Evolutionary conservation across 1,139 yeast species (phyloP), one percentile per base, ranked within the genome.

Genomic region (Pichia norvegensis): DNA sequence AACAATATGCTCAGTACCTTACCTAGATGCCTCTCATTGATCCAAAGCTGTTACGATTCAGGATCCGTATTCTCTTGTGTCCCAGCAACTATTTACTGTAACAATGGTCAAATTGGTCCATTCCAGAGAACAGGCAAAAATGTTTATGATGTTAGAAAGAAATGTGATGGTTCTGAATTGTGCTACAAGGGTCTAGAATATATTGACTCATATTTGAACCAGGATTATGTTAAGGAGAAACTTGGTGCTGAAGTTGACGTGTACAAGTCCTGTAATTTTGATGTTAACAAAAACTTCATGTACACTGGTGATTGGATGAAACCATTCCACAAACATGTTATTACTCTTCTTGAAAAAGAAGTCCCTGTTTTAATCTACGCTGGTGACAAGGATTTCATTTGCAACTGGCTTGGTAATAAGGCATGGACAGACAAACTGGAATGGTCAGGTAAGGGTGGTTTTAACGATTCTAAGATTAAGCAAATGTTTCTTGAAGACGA

Each of bases 291-390:
- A 64, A 83, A 82, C 73, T 90, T 90, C 66, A 63, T 83, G 59
- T 80, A 85, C 63, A 86, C 87, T 29, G 92, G 95, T 60, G 95
- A 86, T 66, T 85, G 95, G 94, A 84, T 84, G 94, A 82, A 82
- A 65, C 92, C 95, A 42, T 85, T 81, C 69, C 76, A 78, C 66
- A 74, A 73, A 66, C 74, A 76, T 41, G 79, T 77, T 33, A 64
- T 69, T 50, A 72, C 72, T 43, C 66, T 76, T 49, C 69, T 77
- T 59, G 78, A 76, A 55, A 58, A 69, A 35, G 79, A 71, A 23
- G 58, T 83, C 45, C 94, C 94, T 17, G 84, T 82, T 22, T 73
- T 84, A 61, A 76, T 84, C 52, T 84, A 84, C 56, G 94, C 92
- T 33, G 94, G 94, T 69, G 94, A 84, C 67, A 83, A 84, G 67